Conservation (phyloP, 371 early-diverging fungal species). For the Synchytrium microbalum region DNA sequence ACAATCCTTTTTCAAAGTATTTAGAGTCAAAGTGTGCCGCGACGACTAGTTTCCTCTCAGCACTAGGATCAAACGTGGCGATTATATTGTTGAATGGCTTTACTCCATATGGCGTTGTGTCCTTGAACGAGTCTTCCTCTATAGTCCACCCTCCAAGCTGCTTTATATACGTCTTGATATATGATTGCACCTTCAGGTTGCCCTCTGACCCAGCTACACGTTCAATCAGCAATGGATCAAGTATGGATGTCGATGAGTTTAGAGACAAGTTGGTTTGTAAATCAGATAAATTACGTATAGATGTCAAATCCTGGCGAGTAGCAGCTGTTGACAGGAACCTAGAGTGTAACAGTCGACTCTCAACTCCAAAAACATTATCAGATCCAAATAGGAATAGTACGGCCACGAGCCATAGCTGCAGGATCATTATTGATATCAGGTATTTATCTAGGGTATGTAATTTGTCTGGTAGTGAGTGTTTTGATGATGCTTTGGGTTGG, state of each 20-base stretch:
- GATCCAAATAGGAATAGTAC: neutral
- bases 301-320: neutral
- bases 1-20: constrained; percentile 38
- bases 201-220: constrained; percentile 70
- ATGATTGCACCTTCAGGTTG: constrained; percentile 58
- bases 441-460: no score
- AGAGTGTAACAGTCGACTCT: neutral
- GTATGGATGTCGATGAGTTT: neutral
- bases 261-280: neutral
- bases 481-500: no score
- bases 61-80: constrained; percentile 71
- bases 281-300: neutral
- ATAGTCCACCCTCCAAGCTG: constrained; percentile 54
- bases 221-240: constrained; percentile 44
- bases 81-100: constrained; percentile 78
- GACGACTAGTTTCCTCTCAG: constrained; percentile 63
- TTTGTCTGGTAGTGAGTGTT: no score
- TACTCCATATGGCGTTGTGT: constrained; percentile 64
- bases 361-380: no score
- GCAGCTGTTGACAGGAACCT: neutral
- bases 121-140: constrained; percentile 69
- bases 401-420: no score
- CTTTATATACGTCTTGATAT: constrained; percentile 55
- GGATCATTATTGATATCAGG: no score
- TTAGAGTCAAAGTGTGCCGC: constrained; percentile 93